Conservation (phyloP, 129 eudicot species). For the Flaveria robusta region DNA sequence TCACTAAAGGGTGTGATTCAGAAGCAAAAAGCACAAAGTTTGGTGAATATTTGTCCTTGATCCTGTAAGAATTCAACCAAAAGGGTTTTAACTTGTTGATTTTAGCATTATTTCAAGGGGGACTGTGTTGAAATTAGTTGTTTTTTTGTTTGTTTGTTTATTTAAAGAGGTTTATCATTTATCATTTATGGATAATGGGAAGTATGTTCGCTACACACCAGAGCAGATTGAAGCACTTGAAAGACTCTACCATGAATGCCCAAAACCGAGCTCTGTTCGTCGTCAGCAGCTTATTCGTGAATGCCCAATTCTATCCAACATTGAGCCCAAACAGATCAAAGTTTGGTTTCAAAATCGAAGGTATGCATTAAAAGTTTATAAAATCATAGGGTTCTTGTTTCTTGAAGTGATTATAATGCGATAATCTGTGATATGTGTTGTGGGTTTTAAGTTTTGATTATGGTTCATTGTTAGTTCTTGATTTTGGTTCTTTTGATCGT, state of each 20-base stretch:
- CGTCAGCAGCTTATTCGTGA: conserved; percentile 46
- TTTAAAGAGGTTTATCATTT: not conserved
- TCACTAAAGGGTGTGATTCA: not conserved
- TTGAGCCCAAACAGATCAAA: conserved; percentile 47
- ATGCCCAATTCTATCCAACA: conserved; percentile 39
- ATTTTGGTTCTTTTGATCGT: not conserved
- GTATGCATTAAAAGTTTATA: conserved; percentile 10
- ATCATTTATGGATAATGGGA: conserved; percentile 35
- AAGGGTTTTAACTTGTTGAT: too few relatives aligned
- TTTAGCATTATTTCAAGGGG: too few relatives aligned
- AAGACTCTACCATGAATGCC: conserved; percentile 40
- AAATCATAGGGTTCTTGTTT: not conserved
- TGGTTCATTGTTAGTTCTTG: too few relatives aligned
- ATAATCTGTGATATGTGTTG: too few relatives aligned
- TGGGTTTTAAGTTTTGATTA: not conserved
- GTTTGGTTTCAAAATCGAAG: conserved; percentile 54
- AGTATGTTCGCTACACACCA: conserved; percentile 37
- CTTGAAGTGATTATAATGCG: not conserved
- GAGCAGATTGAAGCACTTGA: conserved; percentile 53
- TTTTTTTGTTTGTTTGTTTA: conserved; percentile 9
- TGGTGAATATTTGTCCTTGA: not conserved
- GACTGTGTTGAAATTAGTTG: not conserved
- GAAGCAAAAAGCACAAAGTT: not conserved
- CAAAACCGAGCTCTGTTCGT: conserved; percentile 35
- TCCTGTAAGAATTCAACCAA: not conserved